These are phyloP conservation scores for Neltuma alba DNA, from an alignment of 306 rosid genomes.

Conservation along the genomic window DNA sequence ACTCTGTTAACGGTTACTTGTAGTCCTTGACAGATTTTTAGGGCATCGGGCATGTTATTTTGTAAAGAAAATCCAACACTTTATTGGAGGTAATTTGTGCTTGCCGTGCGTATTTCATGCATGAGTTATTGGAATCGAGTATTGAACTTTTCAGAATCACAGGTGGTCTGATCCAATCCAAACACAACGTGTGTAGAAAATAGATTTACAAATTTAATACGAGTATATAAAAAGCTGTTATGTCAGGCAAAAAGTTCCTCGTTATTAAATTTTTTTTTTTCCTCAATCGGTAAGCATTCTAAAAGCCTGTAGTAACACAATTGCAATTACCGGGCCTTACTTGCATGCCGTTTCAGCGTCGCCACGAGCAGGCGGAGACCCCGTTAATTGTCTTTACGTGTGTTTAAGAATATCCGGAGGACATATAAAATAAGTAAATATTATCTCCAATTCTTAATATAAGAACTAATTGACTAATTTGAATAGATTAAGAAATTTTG, in stretches of 20 bases:
- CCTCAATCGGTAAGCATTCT: neutral
- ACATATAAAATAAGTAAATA: neutral
- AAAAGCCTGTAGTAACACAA: too few relatives aligned
- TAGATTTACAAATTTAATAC: neutral
- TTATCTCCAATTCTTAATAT: too few relatives aligned
- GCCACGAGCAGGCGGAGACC: too few relatives aligned
- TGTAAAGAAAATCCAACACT: neutral
- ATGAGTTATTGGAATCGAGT: neutral
- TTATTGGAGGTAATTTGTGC: neutral
- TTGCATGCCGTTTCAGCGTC: too few relatives aligned
- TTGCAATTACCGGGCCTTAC: too few relatives aligned
- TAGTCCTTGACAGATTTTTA: neutral
- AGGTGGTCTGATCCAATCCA: conserved; percentile 16
- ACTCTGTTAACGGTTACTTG: neutral
- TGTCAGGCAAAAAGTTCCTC: neutral
- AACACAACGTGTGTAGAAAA: neutral
- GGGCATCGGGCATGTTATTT: neutral
- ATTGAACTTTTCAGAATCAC: neutral
- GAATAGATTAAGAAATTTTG: too few relatives aligned
- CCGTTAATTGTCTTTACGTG: too few relatives aligned
- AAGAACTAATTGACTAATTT: too few relatives aligned
- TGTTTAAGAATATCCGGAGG: neutral
- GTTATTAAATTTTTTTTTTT: neutral
- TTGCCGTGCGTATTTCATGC: neutral
- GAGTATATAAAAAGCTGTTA: neutral